Percentiles rank a stretch among this genome's conserved stretches.
phyloP scores from a whole-genome alignment of 75 land plant species.

The Pinus taeda region DNA sequence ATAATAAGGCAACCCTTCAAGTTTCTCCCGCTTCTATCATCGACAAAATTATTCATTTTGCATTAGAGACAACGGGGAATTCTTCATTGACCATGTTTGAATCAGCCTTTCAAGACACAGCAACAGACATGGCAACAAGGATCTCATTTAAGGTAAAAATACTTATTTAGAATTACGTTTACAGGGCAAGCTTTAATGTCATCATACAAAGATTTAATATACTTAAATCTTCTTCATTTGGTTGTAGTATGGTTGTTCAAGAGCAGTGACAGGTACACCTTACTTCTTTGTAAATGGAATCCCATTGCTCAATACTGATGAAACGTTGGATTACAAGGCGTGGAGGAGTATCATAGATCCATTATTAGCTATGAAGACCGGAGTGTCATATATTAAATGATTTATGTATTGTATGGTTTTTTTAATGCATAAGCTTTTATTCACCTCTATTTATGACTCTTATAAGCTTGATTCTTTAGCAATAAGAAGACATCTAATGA shows the following conservation, averaged over 20 bases:
- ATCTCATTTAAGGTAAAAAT: constrained; percentile 78
- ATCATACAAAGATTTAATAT: background rate
- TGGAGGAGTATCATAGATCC: constrained; percentile 78
- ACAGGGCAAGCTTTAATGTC: background rate
- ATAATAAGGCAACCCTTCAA: constrained; percentile 37
- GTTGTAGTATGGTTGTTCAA: constrained; percentile 86
- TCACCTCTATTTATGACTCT: no score
- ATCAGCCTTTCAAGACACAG: constrained; percentile 51
- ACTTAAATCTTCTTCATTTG: background rate
- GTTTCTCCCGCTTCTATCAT: constrained; percentile 41
- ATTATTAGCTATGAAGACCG: constrained; percentile 13
- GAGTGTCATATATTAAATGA: no score
- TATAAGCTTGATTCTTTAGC: no score
- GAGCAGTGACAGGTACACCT: constrained; percentile 85
- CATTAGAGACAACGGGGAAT: constrained; percentile 25
- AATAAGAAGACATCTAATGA: no score
- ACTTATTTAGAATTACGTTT: background rate
- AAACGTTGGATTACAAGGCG: constrained; percentile 37
- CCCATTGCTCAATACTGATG: constrained; percentile 43
- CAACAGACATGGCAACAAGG: constrained; percentile 61
- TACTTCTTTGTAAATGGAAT: constrained; percentile 86
- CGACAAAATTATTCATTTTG: constrained; percentile 32
- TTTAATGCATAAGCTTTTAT: no score
- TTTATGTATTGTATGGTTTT: no score
- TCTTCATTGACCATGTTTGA: constrained; percentile 24